Percentiles rank a stretch among this genome's conserved stretches.
Conservation (phyloP, 495 filamentous ascomycete species). For the Penicillium paradoxum region DNA sequence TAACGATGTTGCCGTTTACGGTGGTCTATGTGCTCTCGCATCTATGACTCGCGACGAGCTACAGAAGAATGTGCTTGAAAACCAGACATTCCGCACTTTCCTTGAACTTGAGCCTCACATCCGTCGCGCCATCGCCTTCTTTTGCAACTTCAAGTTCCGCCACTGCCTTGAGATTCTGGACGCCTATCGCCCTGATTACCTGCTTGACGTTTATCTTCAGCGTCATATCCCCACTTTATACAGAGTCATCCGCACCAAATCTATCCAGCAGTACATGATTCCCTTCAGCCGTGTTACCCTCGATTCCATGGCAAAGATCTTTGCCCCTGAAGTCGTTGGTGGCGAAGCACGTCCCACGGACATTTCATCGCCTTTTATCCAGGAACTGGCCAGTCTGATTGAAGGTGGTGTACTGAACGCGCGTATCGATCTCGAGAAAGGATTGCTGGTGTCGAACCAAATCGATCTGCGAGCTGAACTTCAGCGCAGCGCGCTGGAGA, state of each 20-base stretch:
- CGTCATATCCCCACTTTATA: conserved; percentile 67
- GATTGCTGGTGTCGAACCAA: conserved; percentile 66
- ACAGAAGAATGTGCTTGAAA: conserved; percentile 72
- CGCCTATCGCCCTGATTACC: conserved; percentile 73
- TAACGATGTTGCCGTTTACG: conserved; percentile 91
- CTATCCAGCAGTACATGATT: conserved; percentile 84
- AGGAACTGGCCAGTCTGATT: conserved; percentile 76
- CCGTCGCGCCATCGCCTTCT: conserved; percentile 80
- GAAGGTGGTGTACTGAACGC: conserved; percentile 64
- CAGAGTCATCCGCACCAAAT: conserved; percentile 72
- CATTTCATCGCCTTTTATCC: conserved; percentile 56
- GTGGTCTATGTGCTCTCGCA: conserved; percentile 83
- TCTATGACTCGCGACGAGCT: conserved; percentile 78
- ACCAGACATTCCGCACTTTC: conserved; percentile 72
- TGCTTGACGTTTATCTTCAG: conserved; percentile 84
- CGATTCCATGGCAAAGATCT: conserved; percentile 62
- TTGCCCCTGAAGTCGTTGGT: conserved; percentile 39
- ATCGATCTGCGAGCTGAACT: conserved; percentile 60
- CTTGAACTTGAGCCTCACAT: conserved; percentile 93
- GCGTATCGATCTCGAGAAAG: conserved; percentile 77
- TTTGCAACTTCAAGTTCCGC: conserved; percentile 82
- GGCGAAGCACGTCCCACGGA: conserved; percentile 38
- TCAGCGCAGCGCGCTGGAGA: conserved; percentile 60
- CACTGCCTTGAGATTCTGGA: conserved; percentile 78
- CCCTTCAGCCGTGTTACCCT: conserved; percentile 74